phyloP scores from a whole-genome alignment of 345 rosid species.

The Luvunga scandens region DNA sequence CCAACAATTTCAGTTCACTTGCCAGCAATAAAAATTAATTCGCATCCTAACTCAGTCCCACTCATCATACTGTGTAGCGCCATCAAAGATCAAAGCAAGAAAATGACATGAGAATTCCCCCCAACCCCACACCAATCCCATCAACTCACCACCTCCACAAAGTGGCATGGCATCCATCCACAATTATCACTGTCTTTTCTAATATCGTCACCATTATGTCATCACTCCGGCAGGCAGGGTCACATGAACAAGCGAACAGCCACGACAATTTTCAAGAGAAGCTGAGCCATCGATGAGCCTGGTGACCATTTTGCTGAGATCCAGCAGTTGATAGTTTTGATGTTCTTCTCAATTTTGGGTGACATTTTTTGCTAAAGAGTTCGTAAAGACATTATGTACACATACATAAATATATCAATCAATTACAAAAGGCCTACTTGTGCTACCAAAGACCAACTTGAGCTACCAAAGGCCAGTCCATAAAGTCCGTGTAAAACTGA shows the following conservation, averaged over 20 bases:
- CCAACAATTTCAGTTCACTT: background rate
- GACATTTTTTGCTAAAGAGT: background rate
- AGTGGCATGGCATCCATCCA: background rate
- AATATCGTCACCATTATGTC: background rate
- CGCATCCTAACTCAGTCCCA: constrained; percentile 6
- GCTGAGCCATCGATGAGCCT: background rate
- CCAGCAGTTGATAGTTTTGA: background rate
- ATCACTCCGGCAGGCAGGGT: background rate
- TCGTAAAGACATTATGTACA: background rate
- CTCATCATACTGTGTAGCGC: background rate
- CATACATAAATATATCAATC: background rate
- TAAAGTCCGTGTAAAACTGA: background rate
- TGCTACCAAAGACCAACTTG: background rate
- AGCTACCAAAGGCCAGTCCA: background rate
- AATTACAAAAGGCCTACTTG: background rate
- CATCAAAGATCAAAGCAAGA: background rate
- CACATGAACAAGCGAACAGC: background rate
- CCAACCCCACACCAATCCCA: constrained; percentile 5
- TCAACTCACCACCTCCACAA: constrained; percentile 5
- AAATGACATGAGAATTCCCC: background rate
- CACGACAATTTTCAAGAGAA: background rate
- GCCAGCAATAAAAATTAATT: background rate
- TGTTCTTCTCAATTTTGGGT: background rate
- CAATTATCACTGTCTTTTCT: background rate
- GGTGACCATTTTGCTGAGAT: background rate